Conservation (phyloP, 2,329 filamentous ascomycete genomes). For the Cladosporium sp. region DNA sequence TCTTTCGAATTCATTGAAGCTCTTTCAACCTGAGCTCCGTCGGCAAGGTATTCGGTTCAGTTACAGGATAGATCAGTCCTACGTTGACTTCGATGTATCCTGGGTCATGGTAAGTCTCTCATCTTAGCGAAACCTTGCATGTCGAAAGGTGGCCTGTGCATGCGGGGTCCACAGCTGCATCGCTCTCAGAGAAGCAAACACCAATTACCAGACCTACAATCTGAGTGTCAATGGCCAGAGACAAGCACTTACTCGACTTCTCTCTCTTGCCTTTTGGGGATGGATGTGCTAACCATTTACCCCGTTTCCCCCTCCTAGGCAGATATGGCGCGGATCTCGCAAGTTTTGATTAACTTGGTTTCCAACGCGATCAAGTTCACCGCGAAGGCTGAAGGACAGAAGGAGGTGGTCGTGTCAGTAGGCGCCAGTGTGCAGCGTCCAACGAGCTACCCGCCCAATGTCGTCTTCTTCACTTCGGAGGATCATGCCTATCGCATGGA, state of each 20-base stretch:
- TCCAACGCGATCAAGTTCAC: slow-evolving; percentile 48
- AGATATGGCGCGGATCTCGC: slow-evolving; percentile 17
- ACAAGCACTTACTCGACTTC: no score
- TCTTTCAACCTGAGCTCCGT: slow-evolving; percentile 33
- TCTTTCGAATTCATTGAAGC: slow-evolving; percentile 32
- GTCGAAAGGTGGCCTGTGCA: not conserved
- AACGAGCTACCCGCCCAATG: slow-evolving; percentile 39
- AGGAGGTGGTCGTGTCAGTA: slow-evolving; percentile 19
- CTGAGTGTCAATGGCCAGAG: no score
- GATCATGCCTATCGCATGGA: slow-evolving; percentile 36
- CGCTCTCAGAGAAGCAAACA: not conserved
- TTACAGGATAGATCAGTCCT: slow-evolving; percentile 28
- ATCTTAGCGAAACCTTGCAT: not conserved
- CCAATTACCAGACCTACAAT: no score
- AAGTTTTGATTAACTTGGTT: slow-evolving; percentile 41
- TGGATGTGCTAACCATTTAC: not conserved
- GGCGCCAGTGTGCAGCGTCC: slow-evolving; percentile 27
- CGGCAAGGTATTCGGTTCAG: slow-evolving; percentile 32
- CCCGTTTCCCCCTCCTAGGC: not conserved
- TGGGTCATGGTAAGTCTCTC: slow-evolving; percentile 23
- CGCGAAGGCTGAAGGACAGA: slow-evolving; percentile 26
- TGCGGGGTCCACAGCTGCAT: not conserved
- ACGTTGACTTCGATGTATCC: slow-evolving; percentile 23
- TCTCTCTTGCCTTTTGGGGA: not conserved
- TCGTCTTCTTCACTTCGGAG: slow-evolving; percentile 41